phyloP scores from a whole-genome alignment of 2,329 filamentous ascomycete species.

The Thelonectria blattea region DNA sequence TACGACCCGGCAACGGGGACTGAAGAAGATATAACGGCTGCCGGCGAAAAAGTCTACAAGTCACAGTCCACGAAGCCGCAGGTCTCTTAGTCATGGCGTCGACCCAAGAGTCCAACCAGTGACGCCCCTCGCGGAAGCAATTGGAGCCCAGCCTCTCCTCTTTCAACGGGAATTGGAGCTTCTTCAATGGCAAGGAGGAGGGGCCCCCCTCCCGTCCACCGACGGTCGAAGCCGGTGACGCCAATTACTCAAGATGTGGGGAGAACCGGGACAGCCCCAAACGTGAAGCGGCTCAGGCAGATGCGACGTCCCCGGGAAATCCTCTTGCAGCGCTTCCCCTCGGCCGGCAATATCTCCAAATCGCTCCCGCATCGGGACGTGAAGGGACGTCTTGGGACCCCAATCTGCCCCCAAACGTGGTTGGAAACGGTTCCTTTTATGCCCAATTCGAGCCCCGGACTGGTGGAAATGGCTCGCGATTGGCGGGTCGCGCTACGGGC shows the following conservation, averaged over 20 bases:
- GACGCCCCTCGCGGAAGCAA: background rate
- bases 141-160: background rate
- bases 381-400: conserved; percentile 22
- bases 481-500: conserved; percentile 31
- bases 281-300: conserved; percentile 30
- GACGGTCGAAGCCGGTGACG: conserved; percentile 15
- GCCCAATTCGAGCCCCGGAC: conserved; percentile 7
- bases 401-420: background rate
- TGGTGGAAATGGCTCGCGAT: conserved; percentile 11
- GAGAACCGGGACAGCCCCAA: conserved; percentile 33
- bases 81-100: background rate
- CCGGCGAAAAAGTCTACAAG: background rate
- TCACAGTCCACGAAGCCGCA: background rate
- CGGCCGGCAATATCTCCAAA: conserved; percentile 34
- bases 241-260: conserved; percentile 33
- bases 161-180: conserved; percentile 5
- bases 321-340: conserved; percentile 43
- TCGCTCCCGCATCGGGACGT: conserved; percentile 17
- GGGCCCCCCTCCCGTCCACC: conserved; percentile 21
- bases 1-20: background rate
- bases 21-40: conserved; percentile 3
- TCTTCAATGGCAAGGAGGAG: background rate
- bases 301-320: conserved; percentile 41
- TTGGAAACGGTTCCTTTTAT: conserved; percentile 2
- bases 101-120: background rate